Conservation (phyloP, 108 stramenopile genomes). For the Nitzschia palea region DNA sequence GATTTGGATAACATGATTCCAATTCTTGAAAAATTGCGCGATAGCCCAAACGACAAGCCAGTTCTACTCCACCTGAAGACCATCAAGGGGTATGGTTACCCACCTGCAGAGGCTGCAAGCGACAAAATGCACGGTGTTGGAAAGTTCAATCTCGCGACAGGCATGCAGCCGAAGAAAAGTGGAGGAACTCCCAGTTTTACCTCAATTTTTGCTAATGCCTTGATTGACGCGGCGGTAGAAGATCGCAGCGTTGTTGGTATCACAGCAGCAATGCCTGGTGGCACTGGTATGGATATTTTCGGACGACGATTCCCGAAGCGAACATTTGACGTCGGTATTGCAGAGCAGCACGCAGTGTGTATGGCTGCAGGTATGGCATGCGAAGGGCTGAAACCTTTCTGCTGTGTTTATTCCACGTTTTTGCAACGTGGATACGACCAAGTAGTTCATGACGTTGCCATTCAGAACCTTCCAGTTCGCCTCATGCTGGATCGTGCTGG, state of each 20-base stretch:
- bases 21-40: conserved; percentile 92
- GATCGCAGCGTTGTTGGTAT: conserved; percentile 93
- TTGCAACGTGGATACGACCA: conserved; percentile 98
- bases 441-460: conserved; percentile 95
- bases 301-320: conserved; percentile 95
- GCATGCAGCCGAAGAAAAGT: conserved; percentile 87
- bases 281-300: conserved; percentile 98
- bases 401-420: conserved; percentile 96
- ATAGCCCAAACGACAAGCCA: conserved; percentile 81
- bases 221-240: conserved; percentile 90
- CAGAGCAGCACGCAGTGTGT: conserved; percentile 97
- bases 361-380: conserved; percentile 97
- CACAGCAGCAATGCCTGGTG: conserved; percentile 98
- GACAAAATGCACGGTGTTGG: conserved; percentile 98
- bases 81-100: conserved; percentile 94
- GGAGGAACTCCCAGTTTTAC: conserved; percentile 78
- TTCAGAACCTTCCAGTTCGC: conserved; percentile 95
- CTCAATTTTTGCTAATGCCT: conserved; percentile 92
- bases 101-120: conserved; percentile 89
- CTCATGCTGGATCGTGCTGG: conserved; percentile 95
- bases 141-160: conserved; percentile 95
- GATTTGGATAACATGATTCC: conserved; percentile 96
- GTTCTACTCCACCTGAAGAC: conserved; percentile 96
- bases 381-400: conserved; percentile 97
- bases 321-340: conserved; percentile 97